Evolutionary conservation across 2,329 filamentous ascomycete genomes (phyloP).

Genomic region (Pseudomassariella vexata): DNA sequence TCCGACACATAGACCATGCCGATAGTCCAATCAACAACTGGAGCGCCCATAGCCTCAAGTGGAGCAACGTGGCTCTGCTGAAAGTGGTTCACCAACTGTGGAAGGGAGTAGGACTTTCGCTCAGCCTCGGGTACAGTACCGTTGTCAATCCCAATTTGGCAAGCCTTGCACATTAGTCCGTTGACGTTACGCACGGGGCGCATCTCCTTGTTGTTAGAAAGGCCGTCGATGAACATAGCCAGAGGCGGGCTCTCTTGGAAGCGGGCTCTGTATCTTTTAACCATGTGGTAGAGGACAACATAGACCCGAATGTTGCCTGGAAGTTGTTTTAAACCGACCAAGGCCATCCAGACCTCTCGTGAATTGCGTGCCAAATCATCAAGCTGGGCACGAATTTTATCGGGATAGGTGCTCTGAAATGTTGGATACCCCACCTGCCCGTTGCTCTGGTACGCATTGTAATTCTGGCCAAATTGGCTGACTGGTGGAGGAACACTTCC

Average conservation of each 20-base stretch:
- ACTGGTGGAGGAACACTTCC: background rate
- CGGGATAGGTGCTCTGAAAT: constrained; percentile 26
- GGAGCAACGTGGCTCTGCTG: constrained; percentile 35
- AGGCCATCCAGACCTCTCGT: constrained; percentile 57
- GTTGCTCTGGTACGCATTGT: constrained; percentile 17
- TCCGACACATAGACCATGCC: constrained; percentile 41
- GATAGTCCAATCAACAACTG: constrained; percentile 34
- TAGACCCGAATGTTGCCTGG: constrained; percentile 57
- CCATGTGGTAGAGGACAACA: constrained; percentile 58
- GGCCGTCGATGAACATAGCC: constrained; percentile 51
- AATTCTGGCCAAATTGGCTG: constrained; percentile 14
- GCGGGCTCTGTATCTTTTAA: constrained; percentile 48
- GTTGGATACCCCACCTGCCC: constrained; percentile 10
- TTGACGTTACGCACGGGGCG: constrained; percentile 48
- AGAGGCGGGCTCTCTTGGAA: constrained; percentile 54
- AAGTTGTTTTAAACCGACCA: constrained; percentile 54
- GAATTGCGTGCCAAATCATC: constrained; percentile 49
- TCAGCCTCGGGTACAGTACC: constrained; percentile 21
- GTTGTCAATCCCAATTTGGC: constrained; percentile 31
- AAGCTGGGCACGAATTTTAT: constrained; percentile 39
- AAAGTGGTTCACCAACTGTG: constrained; percentile 55
- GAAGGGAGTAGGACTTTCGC: constrained; percentile 45
- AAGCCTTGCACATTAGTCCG: constrained; percentile 50
- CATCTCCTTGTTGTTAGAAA: constrained; percentile 53
- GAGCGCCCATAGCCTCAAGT: constrained; percentile 13